Evolutionary conservation across 2,329 filamentous ascomycete species (phyloP), one percentile per base, ranked within the genome.

Genomic region (Calonectria henricotiae): DNA sequence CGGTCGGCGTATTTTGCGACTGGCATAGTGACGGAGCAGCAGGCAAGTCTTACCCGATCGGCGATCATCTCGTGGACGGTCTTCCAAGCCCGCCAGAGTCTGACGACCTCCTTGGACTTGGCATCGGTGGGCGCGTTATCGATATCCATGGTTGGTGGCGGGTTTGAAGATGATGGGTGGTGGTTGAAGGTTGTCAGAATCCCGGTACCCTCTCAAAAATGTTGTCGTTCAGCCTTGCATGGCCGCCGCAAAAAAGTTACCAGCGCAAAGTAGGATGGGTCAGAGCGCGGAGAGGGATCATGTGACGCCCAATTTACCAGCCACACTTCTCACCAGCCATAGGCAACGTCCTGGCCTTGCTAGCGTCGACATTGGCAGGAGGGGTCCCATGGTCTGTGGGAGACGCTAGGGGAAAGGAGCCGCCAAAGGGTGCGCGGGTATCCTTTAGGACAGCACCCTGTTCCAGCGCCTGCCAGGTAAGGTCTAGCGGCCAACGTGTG

Each of bases 51-150:
- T 89, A 98, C 95, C 82, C 96, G 87, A 83, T 98, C 96, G 72
- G 89, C 88, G 77, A 96, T 92, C 96, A 99, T 97, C 88, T 99
- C 94, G 83, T 97, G 94, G 60, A 95, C 91, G 9, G 96, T 99
- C 83, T 91, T 91, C 90, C 94, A 97, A 78, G 95, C 94, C 83
- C 96, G 93, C 96, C 96, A 99, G 76, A 98, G 90, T 80, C 93
- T 91, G 79, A 89, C 85, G 60, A 88, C 82, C 82, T 86, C 85
- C 81, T 88, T 87, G 75, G 85, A 82, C 81, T 86, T 87, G 73
- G 84, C 84, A 51, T 86, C 83, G 67, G 86, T 86, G 64, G 85
- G 83, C 80, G 86, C 83, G 51, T 70, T 82, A 77, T 80, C 79
- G 68, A 78, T 76, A 74, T 84, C 82, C 83, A 85, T 85, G 43